Evolutionary conservation across 1,284 basidiomycete species (phyloP).

Genomic region (Apiotrichum sp.): DNA sequence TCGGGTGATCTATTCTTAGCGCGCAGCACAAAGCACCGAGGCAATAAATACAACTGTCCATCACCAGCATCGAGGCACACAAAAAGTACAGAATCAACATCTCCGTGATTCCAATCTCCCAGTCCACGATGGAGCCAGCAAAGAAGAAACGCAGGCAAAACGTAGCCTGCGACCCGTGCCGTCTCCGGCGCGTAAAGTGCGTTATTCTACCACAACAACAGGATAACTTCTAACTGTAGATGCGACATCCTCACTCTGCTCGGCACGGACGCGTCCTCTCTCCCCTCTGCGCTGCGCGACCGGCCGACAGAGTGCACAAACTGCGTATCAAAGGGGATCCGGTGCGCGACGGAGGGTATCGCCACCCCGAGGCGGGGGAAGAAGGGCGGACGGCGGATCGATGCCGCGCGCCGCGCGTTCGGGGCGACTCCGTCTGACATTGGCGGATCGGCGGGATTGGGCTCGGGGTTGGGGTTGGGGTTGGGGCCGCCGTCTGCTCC

Average conservation of each 20-base stretch:
- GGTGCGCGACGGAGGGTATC: conserved; percentile 35
- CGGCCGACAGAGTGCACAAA: conserved; percentile 33
- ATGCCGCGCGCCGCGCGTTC: conserved; percentile 31
- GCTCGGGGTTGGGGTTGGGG: no score
- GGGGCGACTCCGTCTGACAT: conserved; percentile 7
- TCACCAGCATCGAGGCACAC: no score
- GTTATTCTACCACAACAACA: conserved; percentile 1
- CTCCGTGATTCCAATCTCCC: no score
- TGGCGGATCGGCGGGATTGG: conserved; percentile 2
- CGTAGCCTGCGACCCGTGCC: conserved; percentile 37
- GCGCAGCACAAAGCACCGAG: no score
- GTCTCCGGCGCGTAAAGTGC: conserved; percentile 36
- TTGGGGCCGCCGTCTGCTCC: no score
- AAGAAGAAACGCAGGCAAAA: conserved; percentile 36
- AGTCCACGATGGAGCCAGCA: conserved; percentile 2
- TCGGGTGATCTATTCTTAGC: no score
- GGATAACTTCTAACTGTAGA: conserved; percentile 4
- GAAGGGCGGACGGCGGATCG: conserved; percentile 39
- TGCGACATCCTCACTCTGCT: conserved; percentile 31
- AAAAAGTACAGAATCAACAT: no score
- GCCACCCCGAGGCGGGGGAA: conserved; percentile 36
- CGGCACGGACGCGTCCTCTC: conserved; percentile 2
- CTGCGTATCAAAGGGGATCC: conserved; percentile 34
- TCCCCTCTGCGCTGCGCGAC: conserved; percentile 24
- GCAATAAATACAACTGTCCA: no score